Evolutionary conservation across 2,329 filamentous ascomycete species (phyloP).

Genomic region (Nemania bipapillata): DNA sequence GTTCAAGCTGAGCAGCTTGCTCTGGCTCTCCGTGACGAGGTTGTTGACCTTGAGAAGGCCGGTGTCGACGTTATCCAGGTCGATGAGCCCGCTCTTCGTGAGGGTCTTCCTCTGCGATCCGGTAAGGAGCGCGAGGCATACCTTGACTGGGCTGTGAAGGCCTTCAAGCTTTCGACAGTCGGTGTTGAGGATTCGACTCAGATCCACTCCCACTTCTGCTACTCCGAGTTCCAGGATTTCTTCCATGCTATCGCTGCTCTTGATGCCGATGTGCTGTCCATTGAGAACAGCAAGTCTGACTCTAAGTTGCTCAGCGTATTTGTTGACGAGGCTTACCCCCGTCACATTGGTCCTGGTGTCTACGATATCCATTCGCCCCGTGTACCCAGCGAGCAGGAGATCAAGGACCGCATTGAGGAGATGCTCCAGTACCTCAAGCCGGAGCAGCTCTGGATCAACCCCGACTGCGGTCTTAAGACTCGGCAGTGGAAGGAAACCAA

Average conservation of each 20-base stretch:
- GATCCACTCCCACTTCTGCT: conserved; percentile 99
- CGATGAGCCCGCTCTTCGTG: conserved; percentile 98
- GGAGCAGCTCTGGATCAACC: conserved; percentile 99
- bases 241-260: conserved; percentile 99
- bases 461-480: conserved; percentile 99
- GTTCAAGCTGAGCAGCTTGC: conserved; percentile 98
- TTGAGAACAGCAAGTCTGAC: conserved; percentile 99
- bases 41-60: conserved; percentile 95
- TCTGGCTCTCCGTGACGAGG: conserved; percentile 97
- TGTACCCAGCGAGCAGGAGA: conserved; percentile 96
- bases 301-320: conserved; percentile 99
- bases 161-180: conserved; percentile 94
- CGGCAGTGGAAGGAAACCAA: conserved; percentile 99
- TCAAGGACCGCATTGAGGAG: conserved; percentile 96
- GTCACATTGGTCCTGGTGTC: conserved; percentile 98
- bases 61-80: conserved; percentile 99
- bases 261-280: conserved; percentile 96
- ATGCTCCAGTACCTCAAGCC: conserved; percentile 98
- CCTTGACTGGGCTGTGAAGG: conserved; percentile 96
- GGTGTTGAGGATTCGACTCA: conserved; percentile 96
- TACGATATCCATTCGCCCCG: conserved; percentile 99
- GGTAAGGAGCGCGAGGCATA: conserved; percentile 97
- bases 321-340: conserved; percentile 94
- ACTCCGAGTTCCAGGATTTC: conserved; percentile 99
- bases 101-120: conserved; percentile 95